Base-by-base conservation (phyloP, 352 stramenopile genomes). In the Phytopythium sindhum region DNA sequence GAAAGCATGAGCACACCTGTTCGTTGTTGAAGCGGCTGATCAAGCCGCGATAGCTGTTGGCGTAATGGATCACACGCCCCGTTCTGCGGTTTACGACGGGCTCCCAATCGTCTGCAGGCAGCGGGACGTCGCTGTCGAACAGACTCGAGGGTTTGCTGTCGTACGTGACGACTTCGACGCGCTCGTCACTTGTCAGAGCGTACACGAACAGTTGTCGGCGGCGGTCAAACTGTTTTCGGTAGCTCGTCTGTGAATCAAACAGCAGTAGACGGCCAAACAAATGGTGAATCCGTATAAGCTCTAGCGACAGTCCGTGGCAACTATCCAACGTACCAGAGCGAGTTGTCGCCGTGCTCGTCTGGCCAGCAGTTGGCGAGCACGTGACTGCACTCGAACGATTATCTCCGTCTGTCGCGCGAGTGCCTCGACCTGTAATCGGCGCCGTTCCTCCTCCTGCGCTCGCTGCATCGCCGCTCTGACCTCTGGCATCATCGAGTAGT, bases 61-160 rank as follows among this genome's bases (percentile, higher is more conserved):
- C 77, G 52, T 74, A 90, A 23, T 54, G 48, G 15, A 26, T 28
- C 53, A 41, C 28, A 39, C 15, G 21, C 17, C 14, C 17, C 28
- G 21, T 44, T 1, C 12, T 14, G 15, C n/a, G 66, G 31, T 61
- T 19, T 26, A 44, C 47, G 1, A 77, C 53, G 1, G 55, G 57
- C 19, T 67, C 45, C 79, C 79, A 90, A 39, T 81, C 66, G 28
- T 92, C 80, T 21, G 35, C n/a, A 8, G 81, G 83, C 19, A 76
- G 33, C 11, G 61, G 47, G 1, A 88, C 70, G 28, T 92, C 83
- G 4, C 61, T 41, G 10, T 81, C 64, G 24, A 80, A 71, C 37
- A 92, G 67, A 51, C 72, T 88, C 1, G 29, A 72, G 0, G 81
- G 81, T 26, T 90, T 90, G 24, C 24, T 21, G 33, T 77, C 68